Evolutionary conservation across 352 stramenopile genomes (phyloP).

Genomic region (Phytophthora fragariae): DNA sequence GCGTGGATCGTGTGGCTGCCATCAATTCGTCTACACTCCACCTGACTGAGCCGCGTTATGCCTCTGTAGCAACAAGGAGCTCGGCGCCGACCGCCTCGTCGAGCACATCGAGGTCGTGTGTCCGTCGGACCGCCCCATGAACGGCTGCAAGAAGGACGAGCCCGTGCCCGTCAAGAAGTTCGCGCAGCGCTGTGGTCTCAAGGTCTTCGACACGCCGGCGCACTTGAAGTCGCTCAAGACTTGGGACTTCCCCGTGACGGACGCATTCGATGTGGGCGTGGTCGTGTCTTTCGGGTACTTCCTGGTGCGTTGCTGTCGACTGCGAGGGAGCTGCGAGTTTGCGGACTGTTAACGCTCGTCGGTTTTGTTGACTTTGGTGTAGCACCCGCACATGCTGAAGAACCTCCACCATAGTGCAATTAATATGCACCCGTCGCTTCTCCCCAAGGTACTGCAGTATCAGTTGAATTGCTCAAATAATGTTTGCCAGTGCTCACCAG

Average conservation of each 20-base stretch:
- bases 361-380: slow-evolving; percentile 7
- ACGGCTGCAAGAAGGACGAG: slow-evolving; percentile 58
- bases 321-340: background rate
- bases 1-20: slow-evolving; percentile 8
- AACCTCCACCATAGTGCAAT: slow-evolving; percentile 76
- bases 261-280: slow-evolving; percentile 80
- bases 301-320: slow-evolving; percentile 41
- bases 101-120: slow-evolving; percentile 79
- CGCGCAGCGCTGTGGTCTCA: slow-evolving; percentile 63
- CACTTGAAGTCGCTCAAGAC: slow-evolving; percentile 83
- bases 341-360: background rate
- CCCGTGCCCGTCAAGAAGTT: slow-evolving; percentile 84
- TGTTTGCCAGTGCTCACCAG: background rate
- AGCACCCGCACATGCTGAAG: slow-evolving; percentile 81
- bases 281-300: slow-evolving; percentile 93
- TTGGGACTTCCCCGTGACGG: slow-evolving; percentile 61
- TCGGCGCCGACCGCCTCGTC: slow-evolving; percentile 42
- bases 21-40: background rate
- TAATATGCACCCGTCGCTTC: slow-evolving; percentile 90
- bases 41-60: background rate
- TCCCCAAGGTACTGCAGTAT: slow-evolving; percentile 67
- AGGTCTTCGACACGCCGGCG: slow-evolving; percentile 70
- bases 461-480: background rate
- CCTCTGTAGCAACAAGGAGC: slow-evolving; percentile 35
- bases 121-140: slow-evolving; percentile 83